Base-by-base conservation (phyloP, 2,329 filamentous ascomycete species). In the Colletotrichum cuscutae region DNA sequence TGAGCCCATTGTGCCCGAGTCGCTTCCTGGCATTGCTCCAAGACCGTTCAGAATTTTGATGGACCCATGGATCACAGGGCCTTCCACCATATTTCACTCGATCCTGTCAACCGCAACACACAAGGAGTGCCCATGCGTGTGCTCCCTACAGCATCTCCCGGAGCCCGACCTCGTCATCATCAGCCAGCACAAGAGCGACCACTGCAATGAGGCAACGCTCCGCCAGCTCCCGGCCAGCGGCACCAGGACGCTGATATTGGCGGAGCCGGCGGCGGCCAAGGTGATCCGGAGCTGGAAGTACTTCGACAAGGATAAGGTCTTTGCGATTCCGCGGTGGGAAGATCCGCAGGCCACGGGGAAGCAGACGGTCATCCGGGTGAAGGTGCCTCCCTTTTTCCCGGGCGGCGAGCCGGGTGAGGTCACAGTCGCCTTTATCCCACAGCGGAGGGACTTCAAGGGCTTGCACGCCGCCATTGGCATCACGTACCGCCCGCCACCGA, bases 201-300 rank as follows among this genome's bases (percentile, higher is more conserved):
- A 94, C 78, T 94, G 92, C 80, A 90, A 94, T 77, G 88, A 92
- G 81, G 86, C 88, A 46, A 94, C 93, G 0, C 84, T 95, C 15
- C 89, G 89, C 49, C 89, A 93, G 75, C 85, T 95, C 5, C 87
- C 89, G 0, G 79, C 83, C 15, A 82, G 85, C 1, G 84, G 84
- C 30, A 86, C 85, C 54, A 87, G 86, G 76, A 90, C 91, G 1
- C 83, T 88, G n/a, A 91, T 95, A 60, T 84, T 94, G 5, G 91
- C 92, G 19, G 91, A 91, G 68, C 89, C 91, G 4, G 83, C 87
- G 4, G 90, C 92, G 4, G 92, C 92, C 46, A 90, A 88, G 75
- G 84, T 89, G 72, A 94, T 95, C 65, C 85, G 85, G 68, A 85
- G 88, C 70, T 94, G 92, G 92, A 90, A 90, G 68, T 86, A 94